Base-by-base conservation (phyloP, 345 rosid species). In the Melaleuca alternifolia region DNA sequence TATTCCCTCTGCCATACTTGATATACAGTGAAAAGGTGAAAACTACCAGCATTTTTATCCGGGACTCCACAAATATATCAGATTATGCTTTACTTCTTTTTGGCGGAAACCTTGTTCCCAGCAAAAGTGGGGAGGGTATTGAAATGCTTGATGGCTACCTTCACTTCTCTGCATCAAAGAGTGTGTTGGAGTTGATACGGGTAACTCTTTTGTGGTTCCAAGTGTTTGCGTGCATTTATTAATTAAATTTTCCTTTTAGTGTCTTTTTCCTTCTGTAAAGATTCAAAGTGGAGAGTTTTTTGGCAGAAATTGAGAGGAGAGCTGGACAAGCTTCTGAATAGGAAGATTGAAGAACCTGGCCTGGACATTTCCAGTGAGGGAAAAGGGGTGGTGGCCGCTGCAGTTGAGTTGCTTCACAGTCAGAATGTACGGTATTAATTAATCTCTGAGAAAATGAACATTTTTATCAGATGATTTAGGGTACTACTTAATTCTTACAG, bases 121-220 rank as follows among this genome's bases (percentile, higher is more conserved):
- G 94, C 91, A 91, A 94, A 88, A 91, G 89, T 2, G 97, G 97
- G 88, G 94, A 94, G 88, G 98, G 96, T 50, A 97, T 97, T 88
- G 99, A 97, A 92, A 97, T 97, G 98, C 93, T 97, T 84, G 98
- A 94, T 57, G 99, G 99, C 52, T 97, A 97, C 93, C 98, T 97
- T 85, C 99, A 97, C 90, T 97, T 97, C 91, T 96, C 98, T 50
- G 95, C 99, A 48, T 93, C 99, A 2, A 96, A 89, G 89, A 96
- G 92, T 50, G 94, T 96, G 12, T 84, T 96, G 88, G 93, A 97
- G 81, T 92, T 97, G 89, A 97, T 97, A 84, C 90, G 57, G 96
- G 99, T 95, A 91, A 89, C 50, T 59, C 52, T 21, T 82, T 51
- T 82, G n/a, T 23, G 26, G 21, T 48, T 16, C 26, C 41, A 5